Conservation (phyloP, 495 filamentous ascomycete species). For the Penicillium coprophilum region DNA sequence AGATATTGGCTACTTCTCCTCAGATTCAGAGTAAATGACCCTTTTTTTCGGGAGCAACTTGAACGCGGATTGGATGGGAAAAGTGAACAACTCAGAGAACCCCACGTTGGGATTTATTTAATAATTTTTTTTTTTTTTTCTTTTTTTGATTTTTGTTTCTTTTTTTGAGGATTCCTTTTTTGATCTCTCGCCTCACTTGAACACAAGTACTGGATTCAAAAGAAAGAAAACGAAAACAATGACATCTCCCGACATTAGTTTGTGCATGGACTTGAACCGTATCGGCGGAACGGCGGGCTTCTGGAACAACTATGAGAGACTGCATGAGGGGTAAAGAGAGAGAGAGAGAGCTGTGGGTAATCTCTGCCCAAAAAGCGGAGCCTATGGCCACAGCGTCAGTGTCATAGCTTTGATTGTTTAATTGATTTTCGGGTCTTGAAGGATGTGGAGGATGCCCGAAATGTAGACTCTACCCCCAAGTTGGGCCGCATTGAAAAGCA, state of each 20-base stretch:
- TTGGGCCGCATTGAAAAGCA: constrained; percentile 16
- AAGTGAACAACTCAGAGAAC: constrained; percentile 39
- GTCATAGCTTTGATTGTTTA: constrained; percentile 20
- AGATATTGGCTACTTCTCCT: constrained; percentile 19
- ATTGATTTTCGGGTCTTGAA: constrained; percentile 2
- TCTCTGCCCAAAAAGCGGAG: constrained; percentile 24
- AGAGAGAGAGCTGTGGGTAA: constrained; percentile 12
- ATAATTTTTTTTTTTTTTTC: too few relatives aligned
- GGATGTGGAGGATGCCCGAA: constrained; percentile 7
- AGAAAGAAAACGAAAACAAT: constrained; percentile 6
- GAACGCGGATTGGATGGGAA: constrained; percentile 21
- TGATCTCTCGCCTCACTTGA: not conserved
- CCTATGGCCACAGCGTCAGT: constrained; percentile 11
- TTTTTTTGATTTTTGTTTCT: constrained; percentile 7
- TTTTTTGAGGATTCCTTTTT: not conserved
- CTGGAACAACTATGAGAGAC: constrained; percentile 22
- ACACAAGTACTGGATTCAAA: not conserved
- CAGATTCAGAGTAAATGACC: constrained; percentile 13
- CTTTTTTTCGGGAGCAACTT: constrained; percentile 6
- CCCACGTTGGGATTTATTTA: constrained; percentile 29
- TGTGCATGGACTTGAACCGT: constrained; percentile 21
- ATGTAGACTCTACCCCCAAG: not conserved
- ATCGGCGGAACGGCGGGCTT: constrained; percentile 24
- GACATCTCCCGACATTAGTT: constrained; percentile 13
- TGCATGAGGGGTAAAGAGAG: constrained; percentile 20